Conservation (phyloP, 1,139 yeast genomes). For the Candida tetrigidarum region DNA sequence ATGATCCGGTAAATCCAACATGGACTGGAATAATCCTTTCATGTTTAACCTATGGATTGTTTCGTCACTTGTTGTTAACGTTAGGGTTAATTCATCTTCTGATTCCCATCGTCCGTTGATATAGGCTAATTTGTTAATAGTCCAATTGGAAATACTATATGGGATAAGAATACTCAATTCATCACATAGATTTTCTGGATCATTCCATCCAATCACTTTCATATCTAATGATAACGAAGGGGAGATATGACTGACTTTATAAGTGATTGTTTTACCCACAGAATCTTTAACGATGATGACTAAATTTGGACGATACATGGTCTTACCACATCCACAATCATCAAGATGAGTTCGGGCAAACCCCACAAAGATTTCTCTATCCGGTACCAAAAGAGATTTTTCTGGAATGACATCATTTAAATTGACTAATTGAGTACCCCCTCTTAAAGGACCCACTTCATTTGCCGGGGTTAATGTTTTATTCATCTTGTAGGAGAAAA, state of each 20-base stretch:
- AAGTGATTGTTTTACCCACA: constrained; percentile 15
- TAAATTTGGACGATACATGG: constrained; percentile 50
- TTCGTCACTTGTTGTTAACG: constrained; percentile 38
- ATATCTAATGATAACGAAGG: constrained; percentile 43
- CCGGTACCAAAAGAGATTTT: constrained; percentile 21
- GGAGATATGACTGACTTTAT: constrained; percentile 32
- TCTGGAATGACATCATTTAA: constrained; percentile 20
- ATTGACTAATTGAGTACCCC: constrained; percentile 35
- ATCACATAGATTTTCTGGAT: constrained; percentile 26
- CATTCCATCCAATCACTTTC: constrained; percentile 40
- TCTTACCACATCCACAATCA: constrained; percentile 52
- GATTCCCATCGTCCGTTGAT: constrained; percentile 13
- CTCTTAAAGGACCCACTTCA: constrained; percentile 36
- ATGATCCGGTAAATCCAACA: constrained; percentile 21
- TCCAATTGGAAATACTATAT: constrained; percentile 39
- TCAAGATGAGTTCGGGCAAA: constrained; percentile 51
- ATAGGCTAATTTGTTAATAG: too few relatives aligned
- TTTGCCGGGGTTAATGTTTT: constrained; percentile 19
- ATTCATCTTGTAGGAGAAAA: constrained; percentile 27
- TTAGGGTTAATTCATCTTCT: constrained; percentile 34
- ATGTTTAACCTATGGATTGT: constrained; percentile 38
- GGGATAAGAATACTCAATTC: constrained; percentile 34
- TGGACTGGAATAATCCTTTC: constrained; percentile 31
- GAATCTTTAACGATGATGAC: constrained; percentile 41
- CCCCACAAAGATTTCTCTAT: constrained; percentile 53